phyloP scores from a whole-genome alignment of 352 stramenopile species.

The Globisporangium abappressorium region DNA sequence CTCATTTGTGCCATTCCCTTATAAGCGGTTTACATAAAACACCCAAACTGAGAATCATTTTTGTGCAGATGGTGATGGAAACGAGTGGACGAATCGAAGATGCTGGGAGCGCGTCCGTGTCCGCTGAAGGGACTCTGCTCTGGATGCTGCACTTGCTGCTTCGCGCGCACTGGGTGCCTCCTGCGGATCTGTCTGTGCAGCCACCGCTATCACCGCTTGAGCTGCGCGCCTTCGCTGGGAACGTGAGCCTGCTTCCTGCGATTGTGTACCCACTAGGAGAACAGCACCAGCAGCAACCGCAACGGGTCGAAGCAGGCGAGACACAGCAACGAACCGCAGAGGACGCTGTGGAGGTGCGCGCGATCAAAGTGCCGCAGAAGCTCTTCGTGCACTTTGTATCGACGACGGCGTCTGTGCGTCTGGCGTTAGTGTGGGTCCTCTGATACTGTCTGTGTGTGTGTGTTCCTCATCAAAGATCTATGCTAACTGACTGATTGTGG shows the following conservation, averaged over 20 bases:
- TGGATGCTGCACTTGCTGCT: conserved; percentile 40
- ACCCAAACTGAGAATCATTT: not conserved
- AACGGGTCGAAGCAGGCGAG: not conserved
- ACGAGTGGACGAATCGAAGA: not conserved
- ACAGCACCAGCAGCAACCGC: not conserved
- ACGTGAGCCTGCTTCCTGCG: conserved; percentile 34
- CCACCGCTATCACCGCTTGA: not conserved
- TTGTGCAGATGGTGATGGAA: not conserved
- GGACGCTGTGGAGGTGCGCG: conserved; percentile 30
- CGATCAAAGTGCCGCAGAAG: conserved; percentile 27
- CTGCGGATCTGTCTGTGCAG: not conserved
- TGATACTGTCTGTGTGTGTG: not conserved
- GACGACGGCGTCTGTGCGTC: conserved; percentile 19
- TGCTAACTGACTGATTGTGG: not conserved
- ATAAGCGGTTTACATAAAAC: not conserved
- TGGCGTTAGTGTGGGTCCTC: conserved; percentile 32
- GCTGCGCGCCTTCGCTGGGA: conserved; percentile 23
- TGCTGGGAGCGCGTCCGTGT: not conserved
- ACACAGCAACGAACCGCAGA: not conserved
- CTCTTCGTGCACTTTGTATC: conserved; percentile 56
- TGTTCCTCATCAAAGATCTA: not conserved
- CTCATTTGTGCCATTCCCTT: no score
- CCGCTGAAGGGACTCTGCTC: conserved; percentile 31
- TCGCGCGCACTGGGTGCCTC: conserved; percentile 20
- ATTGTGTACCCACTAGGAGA: conserved; percentile 12